Conservation (phyloP, 1,284 basidiomycete species). For the Volvariella surrecta region DNA sequence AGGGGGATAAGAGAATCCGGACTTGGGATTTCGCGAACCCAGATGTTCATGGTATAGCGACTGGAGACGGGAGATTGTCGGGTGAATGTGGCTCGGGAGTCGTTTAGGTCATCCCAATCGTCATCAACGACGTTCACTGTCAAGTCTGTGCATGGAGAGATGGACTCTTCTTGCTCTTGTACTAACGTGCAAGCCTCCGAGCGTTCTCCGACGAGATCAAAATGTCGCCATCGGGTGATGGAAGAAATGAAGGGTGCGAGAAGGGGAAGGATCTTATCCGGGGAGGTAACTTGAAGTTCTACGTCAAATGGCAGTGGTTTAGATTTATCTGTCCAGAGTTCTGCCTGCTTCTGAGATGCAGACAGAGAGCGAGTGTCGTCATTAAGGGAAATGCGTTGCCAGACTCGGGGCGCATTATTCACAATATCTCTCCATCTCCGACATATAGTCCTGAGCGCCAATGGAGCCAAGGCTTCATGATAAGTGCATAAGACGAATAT, state of each 20-base stretch:
- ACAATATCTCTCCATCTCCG: conserved; percentile 44
- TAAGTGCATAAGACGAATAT: conserved; percentile 43
- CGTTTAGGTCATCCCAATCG: conserved; percentile 21
- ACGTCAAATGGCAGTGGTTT: conserved; percentile 45
- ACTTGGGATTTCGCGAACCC: conserved; percentile 36
- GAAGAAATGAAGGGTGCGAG: conserved; percentile 50
- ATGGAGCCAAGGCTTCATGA: conserved; percentile 33
- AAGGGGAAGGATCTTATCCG: conserved; percentile 49
- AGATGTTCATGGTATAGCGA: conserved; percentile 32
- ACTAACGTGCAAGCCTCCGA: neutral
- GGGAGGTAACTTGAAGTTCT: conserved; percentile 36
- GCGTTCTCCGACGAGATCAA: conserved; percentile 27
- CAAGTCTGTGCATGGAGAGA: conserved; percentile 11
- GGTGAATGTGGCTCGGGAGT: conserved; percentile 19
- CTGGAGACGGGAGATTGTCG: conserved; percentile 16
- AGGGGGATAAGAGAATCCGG: conserved; percentile 34
- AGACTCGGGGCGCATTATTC: conserved; percentile 42
- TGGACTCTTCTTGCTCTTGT: neutral
- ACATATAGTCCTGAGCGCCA: conserved; percentile 44
- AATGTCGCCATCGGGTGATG: conserved; percentile 45
- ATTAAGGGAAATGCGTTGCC: conserved; percentile 48
- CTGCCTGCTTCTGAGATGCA: conserved; percentile 33
- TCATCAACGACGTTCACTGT: conserved; percentile 23
- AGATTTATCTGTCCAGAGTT: conserved; percentile 46
- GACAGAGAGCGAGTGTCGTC: conserved; percentile 20